Evolutionary conservation across 345 rosid genomes (phyloP), one percentile per base, ranked within the genome.

Genomic region (Cochlearia excelsa): DNA sequence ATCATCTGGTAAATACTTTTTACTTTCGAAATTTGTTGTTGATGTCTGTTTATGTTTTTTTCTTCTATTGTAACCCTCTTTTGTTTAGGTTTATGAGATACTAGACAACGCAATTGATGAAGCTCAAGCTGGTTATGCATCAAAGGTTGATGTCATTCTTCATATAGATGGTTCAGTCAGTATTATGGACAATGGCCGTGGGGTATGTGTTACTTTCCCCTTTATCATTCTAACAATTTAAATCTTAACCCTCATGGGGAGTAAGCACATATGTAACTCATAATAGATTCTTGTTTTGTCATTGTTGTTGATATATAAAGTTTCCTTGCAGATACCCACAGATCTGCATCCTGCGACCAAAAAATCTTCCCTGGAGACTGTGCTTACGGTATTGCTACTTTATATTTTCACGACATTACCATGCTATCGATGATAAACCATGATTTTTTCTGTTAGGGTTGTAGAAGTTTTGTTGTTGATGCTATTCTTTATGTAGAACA

Each of bases 41-140:
- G 26, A 3, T 3, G 37, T 49, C 28, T 43, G 45, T 51, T 38
- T 57, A 34, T 63, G 46, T 30, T 50, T 53, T 46, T 6, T n/a
- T 7, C 5, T 6, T 37, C 40, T 37, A 28, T 50, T 57, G 54
- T 54, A 30, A 55, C 8, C 6, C 49, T 57, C 65, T 58, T 43
- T 5, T 46, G 6, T 34, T 3, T 74, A 93, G 99, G 99, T 93
- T 46, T 93, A 90, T 65, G 99, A 93, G 75, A 93, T 93, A 70
- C 77, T 93, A 69, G 99, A 93, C 73, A 93, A 93, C 70, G 99
- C 95, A 28, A 81, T 93, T 39, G 99, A 93, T 61, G 99, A 93
- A 79, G 97, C 97, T 52, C 99, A 93, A 80, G 97, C 97, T 6
- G 99, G 99, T 44, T 80, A 74, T 78, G 99, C 97, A 44, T 77